Base-by-base conservation (phyloP, 2,329 filamentous ascomycete species). In the Neonectria faginata region DNA sequence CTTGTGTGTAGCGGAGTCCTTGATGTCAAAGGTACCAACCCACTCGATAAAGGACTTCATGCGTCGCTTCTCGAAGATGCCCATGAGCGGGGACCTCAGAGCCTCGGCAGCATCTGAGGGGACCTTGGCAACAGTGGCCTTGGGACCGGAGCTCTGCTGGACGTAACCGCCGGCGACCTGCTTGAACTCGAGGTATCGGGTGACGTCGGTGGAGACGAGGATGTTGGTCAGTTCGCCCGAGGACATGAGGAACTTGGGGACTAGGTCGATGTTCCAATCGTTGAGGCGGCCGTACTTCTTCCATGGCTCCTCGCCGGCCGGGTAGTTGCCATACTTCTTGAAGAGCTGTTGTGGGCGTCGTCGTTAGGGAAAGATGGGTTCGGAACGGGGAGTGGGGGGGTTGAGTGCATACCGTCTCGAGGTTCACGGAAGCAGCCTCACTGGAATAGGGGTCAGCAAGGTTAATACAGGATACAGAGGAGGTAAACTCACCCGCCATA, bases 231-330 rank as follows among this genome's bases (percentile, higher is more conserved):
- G 86, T 84, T 99, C 95, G 81, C 96, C 96, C 69, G 97, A 97
- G 65, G 95, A 94, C 94, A 99, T 98, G 80, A 99, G 89, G 76
- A 99, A 91, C 87, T 99, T 99, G 73, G 96, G 95, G 53, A 99
- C 94, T 67, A 99, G 88, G 79, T 99, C 97, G 81, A 99, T 97
- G 86, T 97, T 98, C 96, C 96, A 99, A 87, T 98, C 95, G 83
- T 97, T 97, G 79, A 90, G 86, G 65, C 96, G 92, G 75, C 95
- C 95, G 80, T 97, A 98, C 82, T 97, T 94, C 86, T 97, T 95
- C 96, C 96, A 98, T 71, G 95, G 94, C 85, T 97, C 92, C 77
- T 94, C 91, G 73, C 92, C 92, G 67, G 86, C 79, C 65, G 83
- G 79, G 78, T 89, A 92, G 85, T 96, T 96, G 79, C 93, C 92